A percentile compares a stretch with the other conserved stretches of the same genome.
These are phyloP conservation scores for Anacardium occidentale DNA, from an alignment of 345 rosid genomes.

Conservation along the genomic window DNA sequence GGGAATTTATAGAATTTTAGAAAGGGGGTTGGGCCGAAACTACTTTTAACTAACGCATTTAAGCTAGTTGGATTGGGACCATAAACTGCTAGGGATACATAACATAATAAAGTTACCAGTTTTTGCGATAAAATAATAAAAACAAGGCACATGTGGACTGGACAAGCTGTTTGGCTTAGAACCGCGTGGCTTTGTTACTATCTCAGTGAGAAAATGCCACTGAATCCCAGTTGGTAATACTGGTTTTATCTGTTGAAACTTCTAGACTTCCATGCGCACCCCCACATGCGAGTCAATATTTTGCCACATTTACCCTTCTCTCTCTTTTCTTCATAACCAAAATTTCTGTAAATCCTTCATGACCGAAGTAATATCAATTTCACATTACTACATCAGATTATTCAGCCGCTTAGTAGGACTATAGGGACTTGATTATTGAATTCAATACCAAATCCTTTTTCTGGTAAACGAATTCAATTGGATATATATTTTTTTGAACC, in stretches of 20 bases:
- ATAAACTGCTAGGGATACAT: conserved; percentile 10
- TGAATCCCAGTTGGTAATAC: conserved; percentile 39
- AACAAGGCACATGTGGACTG: conserved; percentile 21
- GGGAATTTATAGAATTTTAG: conserved; percentile 50
- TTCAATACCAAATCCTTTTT: conserved; percentile 16
- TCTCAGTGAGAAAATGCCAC: conserved; percentile 21
- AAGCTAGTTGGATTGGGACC: conserved; percentile 34
- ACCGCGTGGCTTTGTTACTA: conserved; percentile 33
- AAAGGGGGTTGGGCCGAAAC: not conserved
- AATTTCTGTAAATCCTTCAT: not conserved
- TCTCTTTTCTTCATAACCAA: not conserved
- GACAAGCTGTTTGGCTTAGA: conserved; percentile 14
- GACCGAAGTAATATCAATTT: not conserved
- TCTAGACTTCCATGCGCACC: too few relatives aligned
- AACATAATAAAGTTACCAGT: conserved; percentile 16
- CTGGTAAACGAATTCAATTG: conserved; percentile 16
- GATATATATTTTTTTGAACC: not conserved
- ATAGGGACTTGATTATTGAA: not conserved
- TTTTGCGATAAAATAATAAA: not conserved
- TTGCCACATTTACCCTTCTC: conserved; percentile 20
- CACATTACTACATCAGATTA: not conserved
- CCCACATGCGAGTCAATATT: too few relatives aligned
- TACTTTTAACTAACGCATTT: conserved; percentile 16
- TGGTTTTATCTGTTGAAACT: too few relatives aligned
- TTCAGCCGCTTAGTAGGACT: conserved; percentile 19